Base-by-base conservation (phyloP, 2,329 filamentous ascomycete genomes). In the Sclerotinia trifoliorum region DNA sequence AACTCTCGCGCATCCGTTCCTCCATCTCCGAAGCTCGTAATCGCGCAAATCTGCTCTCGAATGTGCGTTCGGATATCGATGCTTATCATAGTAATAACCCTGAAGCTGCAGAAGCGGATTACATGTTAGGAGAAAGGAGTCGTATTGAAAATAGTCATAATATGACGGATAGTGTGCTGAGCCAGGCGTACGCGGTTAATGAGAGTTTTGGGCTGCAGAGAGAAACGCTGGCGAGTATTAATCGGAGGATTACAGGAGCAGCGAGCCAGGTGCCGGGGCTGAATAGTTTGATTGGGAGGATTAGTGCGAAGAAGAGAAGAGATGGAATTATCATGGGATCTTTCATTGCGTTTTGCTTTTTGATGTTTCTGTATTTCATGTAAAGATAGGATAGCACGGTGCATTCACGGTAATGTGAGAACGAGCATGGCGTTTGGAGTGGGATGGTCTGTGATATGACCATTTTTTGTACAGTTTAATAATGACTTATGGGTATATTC, bases 101-200 rank as follows among this genome's bases (percentile, higher is more conserved):
- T 11, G 91, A 87, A 74, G 88, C 88, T 3, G 91, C 90, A 66
- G 95, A 98, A 81, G 93, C 93, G 58, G 94, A 99, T 70, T 99
- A 98, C 82, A 97, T 99, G 94, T 85, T 99, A 39, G 90, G 92
- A 75, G 95, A 99, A 84, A 86, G 95, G 64, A 83, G 84, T 71
- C 87, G 91, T 72, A 88, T 99, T 77, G 95, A 99, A 77, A 90
- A 93, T 78, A 96, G 92, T 76, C 91, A 98, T 80, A 90, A 88
- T 74, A 89, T 96, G 83, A 90, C 93, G 60, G 95, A 99, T 79
- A 91, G 87, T 71, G 93, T 99, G 46, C 84, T 99, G 69, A 94
- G 90, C 77, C 95, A 98, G 82, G 95, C 95, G 10, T 99, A 99
- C 80, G 94, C 94, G 15, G 93, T 98, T 65, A 96, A 97, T 78